phyloP scores from a whole-genome alignment of 2,329 filamentous ascomycete species.

The Aschersonia sp. region DNA sequence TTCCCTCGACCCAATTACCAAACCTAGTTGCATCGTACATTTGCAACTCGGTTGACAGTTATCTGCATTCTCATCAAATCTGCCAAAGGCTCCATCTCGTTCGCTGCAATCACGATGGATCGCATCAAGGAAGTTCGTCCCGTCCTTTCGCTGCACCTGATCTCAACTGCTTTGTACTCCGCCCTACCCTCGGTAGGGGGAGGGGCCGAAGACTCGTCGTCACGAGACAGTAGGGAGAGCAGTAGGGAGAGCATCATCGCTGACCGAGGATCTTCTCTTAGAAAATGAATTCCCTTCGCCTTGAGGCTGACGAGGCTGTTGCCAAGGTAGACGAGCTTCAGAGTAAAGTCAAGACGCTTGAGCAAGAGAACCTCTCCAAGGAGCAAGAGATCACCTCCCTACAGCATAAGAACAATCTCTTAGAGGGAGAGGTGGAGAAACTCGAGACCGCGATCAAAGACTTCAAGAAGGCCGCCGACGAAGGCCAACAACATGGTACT shows the following conservation, averaged over 20 bases:
- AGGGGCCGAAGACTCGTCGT: conserved; percentile 2
- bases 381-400: conserved; percentile 97
- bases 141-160: not conserved
- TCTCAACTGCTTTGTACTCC: conserved; percentile 14
- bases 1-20: conserved; percentile 14
- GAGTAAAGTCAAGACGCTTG: conserved; percentile 71
- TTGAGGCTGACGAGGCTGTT: conserved; percentile 79
- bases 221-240: not conserved
- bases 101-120: conserved; percentile 46
- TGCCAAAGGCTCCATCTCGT: not conserved
- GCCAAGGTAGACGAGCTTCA: conserved; percentile 78
- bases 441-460: conserved; percentile 72
- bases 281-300: conserved; percentile 91
- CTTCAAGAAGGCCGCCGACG: conserved; percentile 72
- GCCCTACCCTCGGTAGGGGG: conserved; percentile 8
- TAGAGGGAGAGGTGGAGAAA: conserved; percentile 87
- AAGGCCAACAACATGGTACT: conserved; percentile 68
- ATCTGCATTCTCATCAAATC: conserved; percentile 5
- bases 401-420: conserved; percentile 83
- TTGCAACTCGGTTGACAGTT: conserved; percentile 14
- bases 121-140: conserved; percentile 66
- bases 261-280: conserved; percentile 19
- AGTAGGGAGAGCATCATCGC: conserved; percentile 1
- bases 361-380: conserved; percentile 91
- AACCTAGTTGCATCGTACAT: conserved; percentile 16